Evolutionary conservation across 169 alveolate genomes (phyloP).

Genomic region (Neospora caninum): DNA sequence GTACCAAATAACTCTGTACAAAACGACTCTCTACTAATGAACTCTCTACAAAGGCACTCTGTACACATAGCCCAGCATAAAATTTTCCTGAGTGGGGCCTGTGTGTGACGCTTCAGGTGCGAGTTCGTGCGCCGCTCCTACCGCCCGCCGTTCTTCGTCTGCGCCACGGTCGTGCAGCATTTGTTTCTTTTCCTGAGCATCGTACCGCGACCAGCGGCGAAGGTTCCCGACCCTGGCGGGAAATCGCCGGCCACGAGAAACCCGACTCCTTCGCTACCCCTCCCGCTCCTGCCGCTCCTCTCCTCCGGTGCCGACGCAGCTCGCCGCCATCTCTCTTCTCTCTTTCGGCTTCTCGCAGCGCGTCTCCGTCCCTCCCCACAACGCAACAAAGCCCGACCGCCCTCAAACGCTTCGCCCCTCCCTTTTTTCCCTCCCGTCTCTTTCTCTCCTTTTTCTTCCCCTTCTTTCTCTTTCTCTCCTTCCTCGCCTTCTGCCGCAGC

Average conservation of each 20-base stretch:
- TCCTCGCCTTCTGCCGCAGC: neutral
- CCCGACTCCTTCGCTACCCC: neutral
- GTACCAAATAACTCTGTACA: too few relatives aligned
- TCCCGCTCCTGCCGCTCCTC: neutral
- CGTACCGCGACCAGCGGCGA: neutral
- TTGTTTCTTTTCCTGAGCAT: neutral
- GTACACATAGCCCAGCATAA: too few relatives aligned
- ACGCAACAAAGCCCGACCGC: neutral
- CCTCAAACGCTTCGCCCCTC: too few relatives aligned
- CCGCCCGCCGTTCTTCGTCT: constrained; percentile 34
- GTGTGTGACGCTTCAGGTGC: constrained; percentile 15
- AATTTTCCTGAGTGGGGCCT: too few relatives aligned
- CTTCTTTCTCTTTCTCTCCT: too few relatives aligned
- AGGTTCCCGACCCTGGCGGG: neutral
- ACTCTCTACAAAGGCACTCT: too few relatives aligned
- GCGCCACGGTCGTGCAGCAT: neutral
- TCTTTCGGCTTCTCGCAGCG: neutral
- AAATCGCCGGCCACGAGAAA: neutral
- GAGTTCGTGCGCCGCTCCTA: constrained; percentile 32
- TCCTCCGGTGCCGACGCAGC: neutral
- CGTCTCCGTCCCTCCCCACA: neutral
- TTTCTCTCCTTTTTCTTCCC: too few relatives aligned
- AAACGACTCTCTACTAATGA: too few relatives aligned
- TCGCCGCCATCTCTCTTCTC: neutral
- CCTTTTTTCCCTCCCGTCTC: too few relatives aligned